phyloP scores from a whole-genome alignment of 768 basidiomycete genomes.

The Boletus vermiculosoides region DNA sequence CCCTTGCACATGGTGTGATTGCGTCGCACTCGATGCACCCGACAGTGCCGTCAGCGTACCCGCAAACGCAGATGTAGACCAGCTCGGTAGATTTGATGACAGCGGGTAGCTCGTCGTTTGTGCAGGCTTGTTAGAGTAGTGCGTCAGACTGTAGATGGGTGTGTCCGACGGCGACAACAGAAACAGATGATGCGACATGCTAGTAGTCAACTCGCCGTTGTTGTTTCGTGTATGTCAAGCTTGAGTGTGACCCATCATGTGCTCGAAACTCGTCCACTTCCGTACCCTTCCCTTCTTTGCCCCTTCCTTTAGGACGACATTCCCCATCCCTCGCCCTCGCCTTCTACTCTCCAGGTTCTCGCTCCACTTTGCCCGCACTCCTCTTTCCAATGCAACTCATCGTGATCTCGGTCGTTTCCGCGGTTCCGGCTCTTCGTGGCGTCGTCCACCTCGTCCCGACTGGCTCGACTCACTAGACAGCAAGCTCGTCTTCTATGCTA shows the following conservation, averaged over 20 bases:
- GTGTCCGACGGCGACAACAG: constrained; percentile 84
- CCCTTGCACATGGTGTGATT: constrained; percentile 58
- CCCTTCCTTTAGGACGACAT: background rate
- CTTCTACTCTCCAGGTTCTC: constrained; percentile 1
- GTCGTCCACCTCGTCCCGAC: constrained; percentile 29
- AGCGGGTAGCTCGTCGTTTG: constrained; percentile 61
- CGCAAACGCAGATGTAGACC: constrained; percentile 90
- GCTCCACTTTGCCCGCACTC: constrained; percentile 19
- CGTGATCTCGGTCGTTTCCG: constrained; percentile 11
- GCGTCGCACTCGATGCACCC: constrained; percentile 75
- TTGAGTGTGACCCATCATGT: constrained; percentile 1
- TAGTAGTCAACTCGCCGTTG: background rate
- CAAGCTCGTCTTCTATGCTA: constrained; percentile 55
- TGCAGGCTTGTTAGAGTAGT: constrained; percentile 75
- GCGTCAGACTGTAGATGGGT: constrained; percentile 79
- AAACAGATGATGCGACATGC: constrained; percentile 87
- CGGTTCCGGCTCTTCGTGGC: constrained; percentile 24
- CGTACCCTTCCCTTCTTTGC: constrained; percentile 1
- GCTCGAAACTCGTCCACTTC: constrained; percentile 5
- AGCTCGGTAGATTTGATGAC: constrained; percentile 80
- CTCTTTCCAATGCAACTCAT: constrained; percentile 23
- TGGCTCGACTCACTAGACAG: constrained; percentile 54
- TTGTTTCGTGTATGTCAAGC: constrained; percentile 13
- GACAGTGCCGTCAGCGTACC: constrained; percentile 86
- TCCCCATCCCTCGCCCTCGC: background rate